Conservation (phyloP, 345 rosid species). For the Capsella bursapastoris region DNA sequence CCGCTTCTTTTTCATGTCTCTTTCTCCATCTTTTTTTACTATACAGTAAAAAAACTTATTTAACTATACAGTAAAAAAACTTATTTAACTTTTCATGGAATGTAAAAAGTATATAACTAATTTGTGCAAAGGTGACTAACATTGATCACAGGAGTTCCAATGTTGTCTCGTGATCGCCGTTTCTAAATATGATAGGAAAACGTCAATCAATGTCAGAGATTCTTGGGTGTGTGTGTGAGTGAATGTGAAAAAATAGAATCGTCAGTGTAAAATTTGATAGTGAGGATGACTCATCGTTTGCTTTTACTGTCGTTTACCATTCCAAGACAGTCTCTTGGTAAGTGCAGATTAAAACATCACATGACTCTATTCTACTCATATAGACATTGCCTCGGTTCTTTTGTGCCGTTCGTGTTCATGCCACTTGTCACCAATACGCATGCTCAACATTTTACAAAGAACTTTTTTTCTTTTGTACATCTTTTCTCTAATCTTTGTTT, state of each 20-base stretch:
- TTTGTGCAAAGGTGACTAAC: not conserved
- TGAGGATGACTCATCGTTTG: constrained; percentile 33
- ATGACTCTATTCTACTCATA: constrained; percentile 35
- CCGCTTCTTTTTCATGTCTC: not conserved
- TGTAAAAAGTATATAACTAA: too few relatives aligned
- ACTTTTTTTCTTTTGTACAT: not conserved
- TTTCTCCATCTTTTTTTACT: too few relatives aligned
- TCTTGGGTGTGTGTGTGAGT: constrained; percentile 15
- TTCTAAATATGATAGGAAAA: not conserved
- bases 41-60: not conserved
- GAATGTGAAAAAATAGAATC: constrained; percentile 1
- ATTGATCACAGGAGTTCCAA: not conserved
- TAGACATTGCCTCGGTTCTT: not conserved
- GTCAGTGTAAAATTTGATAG: constrained; percentile 7
- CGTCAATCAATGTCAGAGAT: constrained; percentile 23
- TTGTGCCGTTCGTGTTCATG: constrained; percentile 32
- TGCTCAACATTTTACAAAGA: not conserved
- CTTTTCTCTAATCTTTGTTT: not conserved
- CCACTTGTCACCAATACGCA: constrained; percentile 36
- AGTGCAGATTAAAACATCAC: constrained; percentile 31
- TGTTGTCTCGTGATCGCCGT: constrained; percentile 30
- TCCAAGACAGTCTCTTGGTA: constrained; percentile 33
- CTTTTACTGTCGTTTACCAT: constrained; percentile 45
- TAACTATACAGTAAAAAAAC: not conserved
- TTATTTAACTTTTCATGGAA: too few relatives aligned